Conservation (phyloP, 2,329 filamentous ascomycete genomes). For the Sporothrix schenckii region DNA sequence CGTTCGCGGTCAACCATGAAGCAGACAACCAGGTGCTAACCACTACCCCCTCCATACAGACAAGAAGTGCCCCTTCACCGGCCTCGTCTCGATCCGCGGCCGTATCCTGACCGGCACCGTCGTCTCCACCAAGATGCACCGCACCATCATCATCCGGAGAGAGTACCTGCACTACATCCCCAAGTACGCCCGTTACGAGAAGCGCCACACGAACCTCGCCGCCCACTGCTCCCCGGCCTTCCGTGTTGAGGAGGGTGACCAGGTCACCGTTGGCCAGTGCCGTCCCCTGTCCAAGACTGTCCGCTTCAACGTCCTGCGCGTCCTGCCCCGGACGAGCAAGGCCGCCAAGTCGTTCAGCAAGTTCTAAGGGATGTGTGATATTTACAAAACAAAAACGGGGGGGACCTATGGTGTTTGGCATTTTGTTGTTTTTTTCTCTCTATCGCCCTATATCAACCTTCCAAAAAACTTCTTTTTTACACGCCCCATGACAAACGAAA, state of each 20-base stretch:
- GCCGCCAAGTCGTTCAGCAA: constrained; percentile 97
- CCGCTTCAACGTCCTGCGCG: constrained; percentile 99
- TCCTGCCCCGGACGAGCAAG: constrained; percentile 97
- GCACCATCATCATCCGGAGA: constrained; percentile 97
- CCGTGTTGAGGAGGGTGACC: constrained; percentile 99
- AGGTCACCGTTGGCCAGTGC: constrained; percentile 99
- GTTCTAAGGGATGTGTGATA: constrained; percentile 68
- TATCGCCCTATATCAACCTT: constrained; percentile 24
- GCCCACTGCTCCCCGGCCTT: constrained; percentile 99
- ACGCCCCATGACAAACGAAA: constrained; percentile 1
- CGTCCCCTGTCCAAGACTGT: constrained; percentile 99
- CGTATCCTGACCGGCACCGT: constrained; percentile 99
- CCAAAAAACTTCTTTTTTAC: constrained; percentile 6
- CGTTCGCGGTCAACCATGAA: background rate
- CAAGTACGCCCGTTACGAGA: constrained; percentile 99
- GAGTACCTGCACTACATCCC: constrained; percentile 99
- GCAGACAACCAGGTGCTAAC: constrained; percentile 5
- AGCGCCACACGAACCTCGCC: constrained; percentile 99
- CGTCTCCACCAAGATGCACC: constrained; percentile 99
- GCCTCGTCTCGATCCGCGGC: constrained; percentile 98
- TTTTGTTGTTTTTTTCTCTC: constrained; percentile 25
- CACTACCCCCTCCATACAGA: constrained; percentile 57
- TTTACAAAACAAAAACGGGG: constrained; percentile 23
- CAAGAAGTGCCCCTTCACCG: constrained; percentile 99
- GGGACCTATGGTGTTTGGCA: constrained; percentile 24